Conservation (phyloP, 495 filamentous ascomycete genomes). For the Platismatia glauca region DNA sequence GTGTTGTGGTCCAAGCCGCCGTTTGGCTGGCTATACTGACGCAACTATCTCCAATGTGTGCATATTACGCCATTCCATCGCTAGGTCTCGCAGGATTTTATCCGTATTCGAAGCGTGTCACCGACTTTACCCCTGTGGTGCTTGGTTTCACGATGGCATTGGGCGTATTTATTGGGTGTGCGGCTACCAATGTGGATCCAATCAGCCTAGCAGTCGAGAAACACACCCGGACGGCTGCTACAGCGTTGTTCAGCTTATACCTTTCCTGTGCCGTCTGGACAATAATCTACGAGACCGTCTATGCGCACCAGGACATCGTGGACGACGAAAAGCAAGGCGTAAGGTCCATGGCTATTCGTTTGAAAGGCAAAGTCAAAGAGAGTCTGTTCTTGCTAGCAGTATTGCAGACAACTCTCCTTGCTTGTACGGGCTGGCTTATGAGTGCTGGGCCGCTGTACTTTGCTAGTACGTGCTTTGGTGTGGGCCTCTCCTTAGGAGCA, state of each 20-base stretch:
- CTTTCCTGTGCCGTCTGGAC: neutral
- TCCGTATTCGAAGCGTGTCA: slow-evolving; percentile 4
- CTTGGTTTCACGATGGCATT: slow-evolving; percentile 3
- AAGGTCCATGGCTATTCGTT: slow-evolving; percentile 2
- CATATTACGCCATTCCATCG: neutral
- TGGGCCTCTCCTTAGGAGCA: neutral
- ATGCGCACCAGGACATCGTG: slow-evolving; percentile 6
- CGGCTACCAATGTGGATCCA: neutral
- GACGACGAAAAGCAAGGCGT: slow-evolving; percentile 1
- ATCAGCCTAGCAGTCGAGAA: no score
- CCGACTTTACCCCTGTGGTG: slow-evolving; percentile 1
- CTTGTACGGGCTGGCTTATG: slow-evolving; percentile 2
- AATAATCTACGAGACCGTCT: slow-evolving; percentile 1
- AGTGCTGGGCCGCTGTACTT: neutral
- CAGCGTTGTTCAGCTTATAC: neutral
- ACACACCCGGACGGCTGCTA: neutral
- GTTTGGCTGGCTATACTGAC: slow-evolving; percentile 3
- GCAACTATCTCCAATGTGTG: neutral
- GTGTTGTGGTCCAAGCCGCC: neutral
- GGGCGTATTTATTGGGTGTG: neutral
- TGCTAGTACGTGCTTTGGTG: neutral
- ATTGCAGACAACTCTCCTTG: neutral
- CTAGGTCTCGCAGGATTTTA: neutral
- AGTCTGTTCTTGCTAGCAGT: neutral
- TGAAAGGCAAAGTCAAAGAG: neutral